Conservation (phyloP, 805 yeast genomes). For the Sugiyamaella smithiae region DNA sequence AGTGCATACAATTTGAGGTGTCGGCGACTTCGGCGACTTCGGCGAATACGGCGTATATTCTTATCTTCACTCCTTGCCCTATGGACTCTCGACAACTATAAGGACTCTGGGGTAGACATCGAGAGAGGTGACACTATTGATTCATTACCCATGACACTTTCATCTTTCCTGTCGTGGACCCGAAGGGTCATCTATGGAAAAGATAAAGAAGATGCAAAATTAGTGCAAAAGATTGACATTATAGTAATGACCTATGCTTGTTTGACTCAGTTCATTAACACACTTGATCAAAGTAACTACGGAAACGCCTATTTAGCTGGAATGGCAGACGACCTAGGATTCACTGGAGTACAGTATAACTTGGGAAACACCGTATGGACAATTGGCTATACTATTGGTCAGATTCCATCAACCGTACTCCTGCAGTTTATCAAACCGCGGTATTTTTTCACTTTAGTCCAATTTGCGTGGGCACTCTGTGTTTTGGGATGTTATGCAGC, state of each 20-base stretch:
- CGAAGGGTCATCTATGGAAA: conserved; percentile 8
- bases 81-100: no score
- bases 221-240: conserved; percentile 10
- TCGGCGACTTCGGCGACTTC: background rate
- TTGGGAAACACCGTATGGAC: conserved; percentile 45
- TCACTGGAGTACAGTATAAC: conserved; percentile 45
- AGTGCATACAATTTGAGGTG: no score
- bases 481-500: conserved; percentile 38
- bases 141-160: background rate
- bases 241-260: conserved; percentile 10
- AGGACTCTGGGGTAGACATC: no score
- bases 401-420: conserved; percentile 40
- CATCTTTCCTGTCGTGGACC: conserved; percentile 9
- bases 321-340: conserved; percentile 42
- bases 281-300: conserved; percentile 41
- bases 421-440: conserved; percentile 5
- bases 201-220: conserved; percentile 10
- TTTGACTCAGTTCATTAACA: conserved; percentile 7
- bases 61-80: no score
- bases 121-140: no score
- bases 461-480: conserved; percentile 40
- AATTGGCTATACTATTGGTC: conserved; percentile 52
- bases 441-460: conserved; percentile 3
- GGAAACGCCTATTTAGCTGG: conserved; percentile 50
- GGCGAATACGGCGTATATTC: background rate